phyloP scores from a whole-genome alignment of 768 basidiomycete species.

The Agrocybe pediades region DNA sequence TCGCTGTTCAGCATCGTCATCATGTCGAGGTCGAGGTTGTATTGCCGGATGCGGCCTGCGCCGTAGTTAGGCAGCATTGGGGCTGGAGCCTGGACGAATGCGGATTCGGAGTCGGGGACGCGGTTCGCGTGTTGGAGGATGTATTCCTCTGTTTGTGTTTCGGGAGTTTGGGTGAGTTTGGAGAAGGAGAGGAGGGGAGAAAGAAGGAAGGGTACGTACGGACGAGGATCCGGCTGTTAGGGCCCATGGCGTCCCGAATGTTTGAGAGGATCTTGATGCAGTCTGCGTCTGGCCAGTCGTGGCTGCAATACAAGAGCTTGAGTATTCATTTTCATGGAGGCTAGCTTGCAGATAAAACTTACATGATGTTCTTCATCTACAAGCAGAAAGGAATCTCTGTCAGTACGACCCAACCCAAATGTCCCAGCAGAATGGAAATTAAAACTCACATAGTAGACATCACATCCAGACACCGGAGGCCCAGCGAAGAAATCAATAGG shows the following conservation, averaged over 20 bases:
- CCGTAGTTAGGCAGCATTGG: constrained; percentile 52
- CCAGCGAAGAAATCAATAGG: constrained; percentile 41
- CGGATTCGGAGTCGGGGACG: not conserved
- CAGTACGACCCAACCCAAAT: not conserved
- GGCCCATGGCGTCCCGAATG: constrained; percentile 31
- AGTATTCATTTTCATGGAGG: not conserved
- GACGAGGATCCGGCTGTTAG: constrained; percentile 34
- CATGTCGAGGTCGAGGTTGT: constrained; percentile 48
- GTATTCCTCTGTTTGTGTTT: constrained; percentile 32
- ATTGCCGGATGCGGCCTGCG: constrained; percentile 38
- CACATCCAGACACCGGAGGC: constrained; percentile 33
- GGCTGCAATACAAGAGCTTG: constrained; percentile 23
- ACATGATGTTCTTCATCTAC: not conserved
- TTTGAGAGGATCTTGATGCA: constrained; percentile 28
- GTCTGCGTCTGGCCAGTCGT: constrained; percentile 42
- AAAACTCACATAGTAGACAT: constrained; percentile 42
- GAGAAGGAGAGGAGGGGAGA: not conserved
- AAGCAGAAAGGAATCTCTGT: not conserved
- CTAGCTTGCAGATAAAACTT: not conserved
- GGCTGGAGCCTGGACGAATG: constrained; percentile 33
- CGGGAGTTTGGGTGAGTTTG: not conserved
- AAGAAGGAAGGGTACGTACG: constrained; percentile 24
- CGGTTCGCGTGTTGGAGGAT: constrained; percentile 31
- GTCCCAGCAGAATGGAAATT: not conserved
- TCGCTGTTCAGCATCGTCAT: constrained; percentile 41